These are phyloP conservation scores for Penicillium expansum DNA, from an alignment of 2,329 filamentous ascomycete genomes.

Conservation along the genomic window DNA sequence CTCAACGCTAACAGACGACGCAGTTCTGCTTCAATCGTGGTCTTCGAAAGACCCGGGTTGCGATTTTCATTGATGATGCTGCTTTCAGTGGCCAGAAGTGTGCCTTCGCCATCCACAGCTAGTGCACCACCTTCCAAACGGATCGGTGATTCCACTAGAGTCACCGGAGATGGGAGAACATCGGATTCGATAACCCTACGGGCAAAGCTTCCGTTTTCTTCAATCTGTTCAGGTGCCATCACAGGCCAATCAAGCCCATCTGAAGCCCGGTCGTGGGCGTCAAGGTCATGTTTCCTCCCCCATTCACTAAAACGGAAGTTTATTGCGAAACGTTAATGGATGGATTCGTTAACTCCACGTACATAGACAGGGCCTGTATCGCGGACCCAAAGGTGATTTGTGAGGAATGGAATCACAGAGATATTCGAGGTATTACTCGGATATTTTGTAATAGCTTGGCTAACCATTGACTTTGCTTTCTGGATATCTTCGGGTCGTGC, in stretches of 20 bases:
- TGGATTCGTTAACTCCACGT: conserved; percentile 4
- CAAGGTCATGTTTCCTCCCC: conserved; percentile 18
- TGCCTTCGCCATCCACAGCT: conserved; percentile 32
- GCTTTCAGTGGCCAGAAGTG: conserved; percentile 30
- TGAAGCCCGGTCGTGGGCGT: conserved; percentile 11
- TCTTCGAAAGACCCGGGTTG: conserved; percentile 22
- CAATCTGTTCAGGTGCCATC: conserved; percentile 7
- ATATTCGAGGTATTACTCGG: conserved; percentile 10
- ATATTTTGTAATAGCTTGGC: conserved; percentile 5
- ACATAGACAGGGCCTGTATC: conserved; percentile 23
- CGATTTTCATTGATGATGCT: conserved; percentile 30
- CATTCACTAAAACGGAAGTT: conserved; percentile 23
- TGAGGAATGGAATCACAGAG: conserved; percentile 14
- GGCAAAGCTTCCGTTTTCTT: conserved; percentile 19
- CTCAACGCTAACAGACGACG: conserved; percentile 21
- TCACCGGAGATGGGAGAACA: conserved; percentile 8
- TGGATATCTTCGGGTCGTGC: conserved; percentile 20
- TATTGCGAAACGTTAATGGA: conserved; percentile 11
- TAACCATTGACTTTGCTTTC: conserved; percentile 12
- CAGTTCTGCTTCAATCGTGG: conserved; percentile 24
- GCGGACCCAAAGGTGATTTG: conserved; percentile 22
- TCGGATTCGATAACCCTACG: conserved; percentile 11
- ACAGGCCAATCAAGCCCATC: conserved; percentile 14
- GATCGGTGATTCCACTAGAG: conserved; percentile 17
- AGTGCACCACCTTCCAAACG: conserved; percentile 29